Percentiles rank a stretch among this genome's conserved stretches.
Evolutionary conservation across 495 filamentous ascomycete genomes (phyloP).

Genomic region (Mytilinidion resinicola): DNA sequence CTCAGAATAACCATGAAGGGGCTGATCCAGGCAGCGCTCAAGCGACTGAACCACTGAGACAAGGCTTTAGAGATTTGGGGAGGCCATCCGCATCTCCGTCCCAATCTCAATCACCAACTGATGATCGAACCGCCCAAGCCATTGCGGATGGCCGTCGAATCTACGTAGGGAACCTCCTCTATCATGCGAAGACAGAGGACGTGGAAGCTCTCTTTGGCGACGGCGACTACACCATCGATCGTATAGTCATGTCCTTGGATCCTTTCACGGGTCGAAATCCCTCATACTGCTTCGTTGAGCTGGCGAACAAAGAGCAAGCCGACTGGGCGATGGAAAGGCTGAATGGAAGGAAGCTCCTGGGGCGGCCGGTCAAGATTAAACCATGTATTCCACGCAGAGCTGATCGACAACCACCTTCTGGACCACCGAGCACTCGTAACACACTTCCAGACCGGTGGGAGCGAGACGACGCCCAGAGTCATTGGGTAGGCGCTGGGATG

Average conservation of each 20-base stretch:
- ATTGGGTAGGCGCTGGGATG: not conserved
- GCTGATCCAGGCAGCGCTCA: no score
- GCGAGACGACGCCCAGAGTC: not conserved
- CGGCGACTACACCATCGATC: slow-evolving; percentile 45
- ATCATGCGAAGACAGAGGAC: slow-evolving; percentile 56
- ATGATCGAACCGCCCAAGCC: slow-evolving; percentile 25
- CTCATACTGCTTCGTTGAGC: slow-evolving; percentile 66
- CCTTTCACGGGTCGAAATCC: slow-evolving; percentile 62
- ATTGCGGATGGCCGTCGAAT: slow-evolving; percentile 49
- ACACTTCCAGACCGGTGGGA: not conserved
- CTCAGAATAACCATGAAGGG: no score
- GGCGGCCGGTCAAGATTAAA: not conserved
- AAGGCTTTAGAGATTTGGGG: no score
- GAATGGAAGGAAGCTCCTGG: slow-evolving; percentile 3
- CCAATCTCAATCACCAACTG: no score
- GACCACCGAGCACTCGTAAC: not conserved
- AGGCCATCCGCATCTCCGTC: no score
- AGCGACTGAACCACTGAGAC: no score
- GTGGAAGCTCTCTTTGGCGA: slow-evolving; percentile 51
- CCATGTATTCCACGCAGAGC: not conserved
- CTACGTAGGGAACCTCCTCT: slow-evolving; percentile 65
- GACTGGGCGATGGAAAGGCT: slow-evolving; percentile 50
- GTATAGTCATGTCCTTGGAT: slow-evolving; percentile 62
- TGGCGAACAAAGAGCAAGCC: slow-evolving; percentile 49
- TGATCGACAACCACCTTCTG: not conserved